Base-by-base conservation (phyloP, 1,284 basidiomycete genomes). In the Mycosarcoma mackinlayi region DNA sequence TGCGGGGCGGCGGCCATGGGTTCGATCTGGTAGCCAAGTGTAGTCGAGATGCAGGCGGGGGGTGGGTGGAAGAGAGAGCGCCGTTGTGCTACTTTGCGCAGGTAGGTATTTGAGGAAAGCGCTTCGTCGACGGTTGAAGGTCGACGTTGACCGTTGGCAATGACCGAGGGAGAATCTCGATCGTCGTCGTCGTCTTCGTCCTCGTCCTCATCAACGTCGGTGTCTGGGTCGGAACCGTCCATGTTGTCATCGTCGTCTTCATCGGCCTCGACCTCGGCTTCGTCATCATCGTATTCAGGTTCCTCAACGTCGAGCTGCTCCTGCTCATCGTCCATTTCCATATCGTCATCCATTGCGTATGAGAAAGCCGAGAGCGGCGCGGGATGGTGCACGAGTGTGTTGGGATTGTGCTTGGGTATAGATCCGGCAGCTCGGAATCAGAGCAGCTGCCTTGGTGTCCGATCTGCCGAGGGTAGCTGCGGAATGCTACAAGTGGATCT, bases 1-100 rank as follows among this genome's bases (percentile, higher is more conserved):
- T 96, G 92, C 1, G 94, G 92, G 47, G 95, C 89, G 14, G 93
- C 93, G 68, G 91, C 92, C 61, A 95, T 88, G 14, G 94, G 93
- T 83, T 96, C 94, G n/a, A 97, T 90, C 4, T 67, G 63, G 51
- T 79, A 78, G 19, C 62, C 74, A 10, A 50, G 40, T 1, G 59
- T 37, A 7, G 52, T 63, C 16, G 52, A 28, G 51, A 61, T 38
- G 59, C 49, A 63, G 0, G 48, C 28, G 2, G 60, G 37, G 5
- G 63, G 28, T 0, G 69, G 64, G 9, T 27, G 60, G 41, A 72
- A 72, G 33, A 72, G 52, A 1, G 31, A 39, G 18, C 69, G 55
- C 9, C 69, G 49, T n/a, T 51, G 52, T 23, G 60, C 42, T 10
- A 66, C 64, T 41, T 72, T 72, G 33, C 53, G 56, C 3, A 67